Percentiles rank a stretch among this genome's conserved stretches.
These are phyloP conservation scores for Coemansia sp. DNA, from an alignment of 192 early-diverging fungal species.

Conservation along the genomic window DNA sequence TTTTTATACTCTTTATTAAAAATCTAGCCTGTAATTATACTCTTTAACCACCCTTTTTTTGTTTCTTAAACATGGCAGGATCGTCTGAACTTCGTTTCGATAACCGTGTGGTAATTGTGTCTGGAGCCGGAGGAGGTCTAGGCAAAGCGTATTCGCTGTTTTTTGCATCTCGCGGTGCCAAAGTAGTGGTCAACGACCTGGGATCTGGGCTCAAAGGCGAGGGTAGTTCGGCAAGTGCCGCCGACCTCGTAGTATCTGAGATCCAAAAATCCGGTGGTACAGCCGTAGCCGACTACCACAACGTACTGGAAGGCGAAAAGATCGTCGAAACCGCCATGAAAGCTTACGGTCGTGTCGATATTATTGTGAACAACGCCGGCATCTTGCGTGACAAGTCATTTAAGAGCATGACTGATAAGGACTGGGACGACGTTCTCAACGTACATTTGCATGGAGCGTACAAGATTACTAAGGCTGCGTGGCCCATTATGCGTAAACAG, in stretches of 20 bases:
- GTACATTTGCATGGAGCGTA: conserved; percentile 95
- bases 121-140: conserved; percentile 93
- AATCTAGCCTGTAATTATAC: neutral
- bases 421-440: conserved; percentile 93
- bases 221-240: conserved; percentile 73
- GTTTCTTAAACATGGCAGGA: neutral
- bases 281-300: conserved; percentile 96
- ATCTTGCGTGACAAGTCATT: conserved; percentile 98
- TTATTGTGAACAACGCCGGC: conserved; percentile 98
- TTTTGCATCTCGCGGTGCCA: conserved; percentile 87
- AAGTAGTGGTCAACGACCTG: conserved; percentile 96
- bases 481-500: conserved; percentile 94
- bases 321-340: conserved; percentile 96
- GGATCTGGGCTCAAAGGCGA: conserved; percentile 79
- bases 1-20: conserved; percentile 1
- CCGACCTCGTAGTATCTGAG: conserved; percentile 94
- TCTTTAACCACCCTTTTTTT: neutral
- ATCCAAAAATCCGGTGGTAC: conserved; percentile 84
- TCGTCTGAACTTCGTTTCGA: conserved; percentile 66
- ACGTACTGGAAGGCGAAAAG: conserved; percentile 96
- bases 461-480: conserved; percentile 95
- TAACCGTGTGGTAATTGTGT: conserved; percentile 88
- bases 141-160: conserved; percentile 90
- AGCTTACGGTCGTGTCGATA: conserved; percentile 93
- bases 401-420: conserved; percentile 93